A percentile compares a stretch with the other conserved stretches of the same genome.
Conservation (phyloP, 2,329 filamentous ascomycete species). For the Alternaria sp. region DNA sequence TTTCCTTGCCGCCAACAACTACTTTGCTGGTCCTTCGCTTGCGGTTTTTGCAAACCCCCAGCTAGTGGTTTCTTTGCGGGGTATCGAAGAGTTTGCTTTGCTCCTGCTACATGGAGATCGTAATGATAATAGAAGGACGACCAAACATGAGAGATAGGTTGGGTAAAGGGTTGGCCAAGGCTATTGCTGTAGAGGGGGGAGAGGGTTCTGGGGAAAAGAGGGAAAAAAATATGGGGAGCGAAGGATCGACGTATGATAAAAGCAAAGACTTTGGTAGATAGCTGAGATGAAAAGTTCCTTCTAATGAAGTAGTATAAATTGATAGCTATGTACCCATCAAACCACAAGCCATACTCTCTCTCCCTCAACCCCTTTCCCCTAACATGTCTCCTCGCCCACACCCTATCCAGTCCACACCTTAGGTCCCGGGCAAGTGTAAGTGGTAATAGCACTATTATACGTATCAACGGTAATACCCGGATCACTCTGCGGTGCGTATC, state of each 20-base stretch:
- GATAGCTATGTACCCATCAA: neutral
- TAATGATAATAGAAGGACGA: neutral
- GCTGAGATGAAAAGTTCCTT: neutral
- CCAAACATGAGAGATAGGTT: neutral
- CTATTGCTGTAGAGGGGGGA: neutral
- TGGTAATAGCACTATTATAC: constrained; percentile 56
- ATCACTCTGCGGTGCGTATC: constrained; percentile 55
- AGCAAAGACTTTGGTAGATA: neutral
- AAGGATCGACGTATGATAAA: neutral
- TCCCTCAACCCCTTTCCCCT: neutral
- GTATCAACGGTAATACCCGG: constrained; percentile 63
- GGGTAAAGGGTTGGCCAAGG: neutral
- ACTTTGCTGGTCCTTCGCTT: neutral
- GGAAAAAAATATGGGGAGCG: neutral
- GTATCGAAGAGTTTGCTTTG: neutral
- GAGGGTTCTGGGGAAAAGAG: neutral
- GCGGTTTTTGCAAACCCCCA: neutral
- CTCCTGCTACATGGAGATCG: neutral
- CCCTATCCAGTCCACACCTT: constrained; percentile 59
- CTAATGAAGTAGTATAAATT: neutral
- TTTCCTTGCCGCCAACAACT: neutral
- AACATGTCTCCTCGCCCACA: no score
- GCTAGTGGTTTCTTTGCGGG: neutral
- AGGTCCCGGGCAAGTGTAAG: constrained; percentile 60
- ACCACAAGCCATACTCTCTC: neutral